Conservation (phyloP, 1,139 yeast genomes). For the Pichia sp. region DNA sequence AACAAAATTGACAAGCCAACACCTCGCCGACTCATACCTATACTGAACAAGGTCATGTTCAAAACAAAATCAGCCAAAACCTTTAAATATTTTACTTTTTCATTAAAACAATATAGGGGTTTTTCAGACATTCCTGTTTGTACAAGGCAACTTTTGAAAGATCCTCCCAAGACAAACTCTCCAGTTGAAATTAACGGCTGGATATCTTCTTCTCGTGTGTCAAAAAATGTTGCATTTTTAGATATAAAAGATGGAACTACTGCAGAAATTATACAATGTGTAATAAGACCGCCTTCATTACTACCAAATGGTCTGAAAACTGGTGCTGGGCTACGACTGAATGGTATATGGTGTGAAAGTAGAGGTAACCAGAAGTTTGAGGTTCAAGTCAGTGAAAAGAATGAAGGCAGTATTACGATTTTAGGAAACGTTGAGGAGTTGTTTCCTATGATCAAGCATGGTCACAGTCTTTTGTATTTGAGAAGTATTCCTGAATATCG, state of each 20-base stretch:
- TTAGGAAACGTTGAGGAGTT: conserved; percentile 50
- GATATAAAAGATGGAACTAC: conserved; percentile 76
- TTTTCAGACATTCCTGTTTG: conserved; percentile 20
- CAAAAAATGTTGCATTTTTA: conserved; percentile 72
- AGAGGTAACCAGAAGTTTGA: conserved; percentile 44
- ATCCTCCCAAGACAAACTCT: conserved; percentile 29
- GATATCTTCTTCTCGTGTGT: conserved; percentile 61
- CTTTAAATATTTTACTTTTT: too few relatives aligned
- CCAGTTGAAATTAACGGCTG: conserved; percentile 50
- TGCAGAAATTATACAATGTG: conserved; percentile 49
- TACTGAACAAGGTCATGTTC: too few relatives aligned
- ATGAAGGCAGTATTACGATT: conserved; percentile 29
- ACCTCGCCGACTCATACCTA: too few relatives aligned
- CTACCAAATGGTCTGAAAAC: conserved; percentile 30
- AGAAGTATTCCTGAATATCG: conserved; percentile 68
- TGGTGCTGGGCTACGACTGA: conserved; percentile 37
- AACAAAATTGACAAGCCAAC: too few relatives aligned
- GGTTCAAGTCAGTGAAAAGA: conserved; percentile 32
- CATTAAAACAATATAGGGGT: too few relatives aligned
- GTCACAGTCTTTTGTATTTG: conserved; percentile 56
- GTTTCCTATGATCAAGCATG: conserved; percentile 82
- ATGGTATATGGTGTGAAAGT: conserved; percentile 40
- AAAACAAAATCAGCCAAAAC: too few relatives aligned
- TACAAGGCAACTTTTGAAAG: conserved; percentile 31
- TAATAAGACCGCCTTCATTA: conserved; percentile 34